These are phyloP conservation scores for Brettanomyces nanus DNA, from an alignment of 805 yeast genomes.

Conservation along the genomic window DNA sequence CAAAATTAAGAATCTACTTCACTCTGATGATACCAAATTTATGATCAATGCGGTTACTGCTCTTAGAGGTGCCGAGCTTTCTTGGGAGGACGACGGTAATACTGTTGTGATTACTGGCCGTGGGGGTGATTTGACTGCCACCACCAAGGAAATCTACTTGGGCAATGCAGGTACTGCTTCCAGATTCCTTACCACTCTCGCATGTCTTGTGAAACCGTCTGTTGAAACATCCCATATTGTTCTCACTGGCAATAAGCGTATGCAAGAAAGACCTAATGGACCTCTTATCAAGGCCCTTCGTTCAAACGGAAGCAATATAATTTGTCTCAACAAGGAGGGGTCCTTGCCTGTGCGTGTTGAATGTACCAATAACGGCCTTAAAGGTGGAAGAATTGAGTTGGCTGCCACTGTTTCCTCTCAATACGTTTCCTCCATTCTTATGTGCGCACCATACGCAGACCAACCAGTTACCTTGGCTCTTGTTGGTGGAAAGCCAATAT, in stretches of 20 bases:
- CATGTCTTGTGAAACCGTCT: conserved; percentile 62
- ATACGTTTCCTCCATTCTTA: conserved; percentile 88
- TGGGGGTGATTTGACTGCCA: conserved; percentile 67
- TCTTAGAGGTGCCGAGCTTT: conserved; percentile 72
- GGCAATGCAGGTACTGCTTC: conserved; percentile 99
- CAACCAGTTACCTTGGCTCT: conserved; percentile 80
- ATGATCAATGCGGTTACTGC: conserved; percentile 83
- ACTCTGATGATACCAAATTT: conserved; percentile 93
- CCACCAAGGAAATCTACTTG: conserved; percentile 63
- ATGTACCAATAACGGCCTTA: conserved; percentile 55
- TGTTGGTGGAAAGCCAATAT: conserved; percentile 95
- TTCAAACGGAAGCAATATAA: conserved; percentile 67
- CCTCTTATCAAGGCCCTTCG: conserved; percentile 89
- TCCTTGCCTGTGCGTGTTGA: conserved; percentile 72
- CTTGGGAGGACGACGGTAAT: conserved; percentile 84
- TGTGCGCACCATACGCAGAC: conserved; percentile 96
- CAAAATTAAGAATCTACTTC: conserved; percentile 74
- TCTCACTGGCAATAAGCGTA: conserved; percentile 89
- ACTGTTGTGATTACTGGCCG: conserved; percentile 79
- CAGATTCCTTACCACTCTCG: conserved; percentile 86
- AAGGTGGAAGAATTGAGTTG: conserved; percentile 88
- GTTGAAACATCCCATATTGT: conserved; percentile 37
- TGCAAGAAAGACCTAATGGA: conserved; percentile 97
- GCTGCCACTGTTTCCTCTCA: conserved; percentile 97
- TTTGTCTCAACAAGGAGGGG: conserved; percentile 67